Evolutionary conservation across 2,329 filamentous ascomycete species (phyloP).

Genomic region (Arthrobotrys megalospora): DNA sequence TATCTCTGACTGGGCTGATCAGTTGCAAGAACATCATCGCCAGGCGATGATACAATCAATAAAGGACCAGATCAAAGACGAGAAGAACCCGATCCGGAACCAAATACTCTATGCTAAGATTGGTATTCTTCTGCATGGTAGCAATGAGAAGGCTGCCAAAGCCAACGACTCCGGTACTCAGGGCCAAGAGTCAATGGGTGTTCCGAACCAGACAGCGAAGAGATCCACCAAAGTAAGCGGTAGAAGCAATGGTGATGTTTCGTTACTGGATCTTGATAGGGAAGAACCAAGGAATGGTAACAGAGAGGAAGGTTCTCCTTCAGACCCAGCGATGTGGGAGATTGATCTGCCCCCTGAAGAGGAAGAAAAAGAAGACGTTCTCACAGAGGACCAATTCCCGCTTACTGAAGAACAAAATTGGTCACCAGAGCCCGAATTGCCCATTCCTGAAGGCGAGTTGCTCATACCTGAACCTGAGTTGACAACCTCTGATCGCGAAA

Average conservation of each 20-base stretch:
- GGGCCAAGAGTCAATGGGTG: neutral
- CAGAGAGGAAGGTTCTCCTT: neutral
- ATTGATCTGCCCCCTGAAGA: neutral
- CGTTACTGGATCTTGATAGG: neutral
- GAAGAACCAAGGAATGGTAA: neutral
- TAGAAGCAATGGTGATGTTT: neutral
- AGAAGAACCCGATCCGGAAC: slow-evolving; percentile 23
- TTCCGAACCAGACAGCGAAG: neutral
- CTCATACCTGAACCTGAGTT: neutral
- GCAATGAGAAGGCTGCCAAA: neutral
- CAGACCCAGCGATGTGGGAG: slow-evolving; percentile 6
- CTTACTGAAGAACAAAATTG: neutral
- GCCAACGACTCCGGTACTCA: neutral
- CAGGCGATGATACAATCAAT: neutral
- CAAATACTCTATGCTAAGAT: slow-evolving; percentile 38
- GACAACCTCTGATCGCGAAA: too few species aligned
- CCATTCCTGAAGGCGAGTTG: neutral
- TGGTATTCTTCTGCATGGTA: slow-evolving; percentile 7
- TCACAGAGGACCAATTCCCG: neutral
- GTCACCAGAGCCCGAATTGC: neutral
- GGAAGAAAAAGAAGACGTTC: neutral
- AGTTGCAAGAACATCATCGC: slow-evolving; percentile 43
- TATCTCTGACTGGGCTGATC: slow-evolving; percentile 51
- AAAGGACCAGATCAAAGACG: slow-evolving; percentile 21
- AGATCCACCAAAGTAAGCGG: neutral